These are phyloP conservation scores for Coemansia sp. DNA, from an alignment of 192 early-diverging fungal species.

Conservation along the genomic window DNA sequence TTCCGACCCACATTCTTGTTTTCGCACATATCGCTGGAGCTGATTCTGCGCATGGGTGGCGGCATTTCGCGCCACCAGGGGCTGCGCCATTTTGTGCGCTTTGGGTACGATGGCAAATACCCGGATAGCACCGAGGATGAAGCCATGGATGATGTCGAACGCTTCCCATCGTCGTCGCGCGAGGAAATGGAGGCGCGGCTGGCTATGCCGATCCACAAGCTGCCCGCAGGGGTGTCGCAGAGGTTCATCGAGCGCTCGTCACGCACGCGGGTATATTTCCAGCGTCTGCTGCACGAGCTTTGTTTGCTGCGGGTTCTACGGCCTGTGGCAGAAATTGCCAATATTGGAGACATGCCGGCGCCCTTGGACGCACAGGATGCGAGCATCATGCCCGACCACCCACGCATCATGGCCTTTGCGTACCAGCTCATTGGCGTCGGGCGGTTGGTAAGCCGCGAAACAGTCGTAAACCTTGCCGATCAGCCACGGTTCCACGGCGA, in stretches of 20 bases:
- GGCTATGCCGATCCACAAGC: slow-evolving; percentile 16
- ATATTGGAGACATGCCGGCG: slow-evolving; percentile 8
- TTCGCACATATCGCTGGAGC: slow-evolving; percentile 16
- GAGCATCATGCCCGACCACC: background rate
- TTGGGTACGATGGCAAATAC: slow-evolving; percentile 7
- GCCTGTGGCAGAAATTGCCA: slow-evolving; percentile 13
- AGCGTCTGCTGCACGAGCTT: slow-evolving; percentile 12
- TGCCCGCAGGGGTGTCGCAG: slow-evolving; percentile 11
- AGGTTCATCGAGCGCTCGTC: background rate
- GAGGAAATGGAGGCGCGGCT: slow-evolving; percentile 24
- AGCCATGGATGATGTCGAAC: background rate
- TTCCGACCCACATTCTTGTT: slow-evolving; percentile 26
- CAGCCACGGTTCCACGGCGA: slow-evolving; percentile 11
- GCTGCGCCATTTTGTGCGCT: slow-evolving; percentile 18
- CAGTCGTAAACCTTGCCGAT: background rate
- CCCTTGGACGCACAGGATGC: slow-evolving; percentile 21
- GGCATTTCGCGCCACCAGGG: slow-evolving; percentile 9
- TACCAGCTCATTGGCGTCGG: slow-evolving; percentile 35
- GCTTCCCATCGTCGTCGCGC: background rate
- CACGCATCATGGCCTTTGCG: slow-evolving; percentile 6
- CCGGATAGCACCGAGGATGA: background rate
- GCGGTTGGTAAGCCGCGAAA: slow-evolving; percentile 15
- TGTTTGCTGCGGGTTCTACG: slow-evolving; percentile 30
- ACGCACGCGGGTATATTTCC: slow-evolving; percentile 9
- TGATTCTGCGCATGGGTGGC: slow-evolving; percentile 17